phyloP scores from a whole-genome alignment of 2,329 filamentous ascomycete genomes.

The Colletotrichum scovillei region DNA sequence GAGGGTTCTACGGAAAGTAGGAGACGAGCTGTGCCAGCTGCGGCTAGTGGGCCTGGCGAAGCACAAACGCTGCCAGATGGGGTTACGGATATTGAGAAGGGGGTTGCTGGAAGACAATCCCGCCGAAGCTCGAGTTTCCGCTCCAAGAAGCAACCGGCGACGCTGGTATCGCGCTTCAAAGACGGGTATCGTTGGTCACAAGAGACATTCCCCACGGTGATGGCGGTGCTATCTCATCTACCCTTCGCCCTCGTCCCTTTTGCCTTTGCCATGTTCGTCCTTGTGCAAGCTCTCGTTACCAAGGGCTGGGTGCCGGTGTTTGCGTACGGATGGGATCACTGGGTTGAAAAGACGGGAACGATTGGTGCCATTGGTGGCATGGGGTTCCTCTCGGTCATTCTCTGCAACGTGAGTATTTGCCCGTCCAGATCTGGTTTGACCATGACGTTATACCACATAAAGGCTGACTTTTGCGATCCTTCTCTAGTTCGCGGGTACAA shows the following conservation, averaged over 20 bases:
- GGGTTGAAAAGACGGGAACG: constrained; percentile 76
- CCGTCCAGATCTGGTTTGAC: neutral
- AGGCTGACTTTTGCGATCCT: constrained; percentile 30
- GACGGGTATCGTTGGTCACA: constrained; percentile 68
- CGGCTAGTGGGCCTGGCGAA: neutral
- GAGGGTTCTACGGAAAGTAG: neutral
- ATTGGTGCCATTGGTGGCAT: constrained; percentile 77
- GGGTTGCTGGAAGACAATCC: constrained; percentile 11
- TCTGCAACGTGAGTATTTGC: constrained; percentile 73
- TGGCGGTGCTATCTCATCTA: constrained; percentile 72
- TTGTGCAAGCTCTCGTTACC: constrained; percentile 78
- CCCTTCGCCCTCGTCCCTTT: constrained; percentile 78
- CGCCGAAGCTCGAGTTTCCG: too few relatives aligned
- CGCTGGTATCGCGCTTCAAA: constrained; percentile 61
- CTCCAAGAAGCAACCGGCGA: constrained; percentile 46
- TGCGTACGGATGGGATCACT: constrained; percentile 78
- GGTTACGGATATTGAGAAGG: constrained; percentile 4
- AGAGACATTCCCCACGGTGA: constrained; percentile 77
- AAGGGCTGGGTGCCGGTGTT: constrained; percentile 82
- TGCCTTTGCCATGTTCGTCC: constrained; percentile 79
- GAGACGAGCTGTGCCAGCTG: neutral
- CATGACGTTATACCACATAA: neutral
- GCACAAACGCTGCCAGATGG: neutral
- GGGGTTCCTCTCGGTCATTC: constrained; percentile 76
- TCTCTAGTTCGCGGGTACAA: constrained; percentile 77